Conservation (phyloP, 2,329 filamentous ascomycete genomes). For the Plenodomus biglobosus region DNA sequence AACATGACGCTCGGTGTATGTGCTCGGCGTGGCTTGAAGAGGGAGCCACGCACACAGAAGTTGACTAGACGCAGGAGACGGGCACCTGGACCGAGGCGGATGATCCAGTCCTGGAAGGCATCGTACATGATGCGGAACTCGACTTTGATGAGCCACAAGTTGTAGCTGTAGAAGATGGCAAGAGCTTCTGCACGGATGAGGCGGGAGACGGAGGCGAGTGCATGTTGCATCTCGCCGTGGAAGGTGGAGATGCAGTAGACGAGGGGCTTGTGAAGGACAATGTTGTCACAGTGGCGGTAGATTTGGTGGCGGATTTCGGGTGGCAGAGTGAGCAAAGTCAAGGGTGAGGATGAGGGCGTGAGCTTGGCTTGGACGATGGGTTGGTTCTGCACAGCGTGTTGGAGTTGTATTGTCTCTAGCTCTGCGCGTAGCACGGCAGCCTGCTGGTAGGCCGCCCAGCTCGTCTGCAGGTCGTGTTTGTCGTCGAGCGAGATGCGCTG, state of each 20-base stretch:
- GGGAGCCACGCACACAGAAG: constrained; percentile 35
- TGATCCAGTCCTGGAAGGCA: constrained; percentile 45
- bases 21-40: constrained; percentile 37
- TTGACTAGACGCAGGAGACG: constrained; percentile 34
- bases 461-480: constrained; percentile 17
- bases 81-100: constrained; percentile 37
- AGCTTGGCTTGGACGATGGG: constrained; percentile 8
- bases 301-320: constrained; percentile 43
- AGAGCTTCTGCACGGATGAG: constrained; percentile 42
- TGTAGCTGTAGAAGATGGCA: constrained; percentile 46
- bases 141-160: constrained; percentile 45
- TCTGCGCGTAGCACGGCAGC: constrained; percentile 8
- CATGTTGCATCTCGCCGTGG: constrained; percentile 41
- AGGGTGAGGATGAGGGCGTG: constrained; percentile 8
- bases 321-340: constrained; percentile 40
- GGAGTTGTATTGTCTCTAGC: constrained; percentile 10
- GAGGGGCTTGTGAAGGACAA: constrained; percentile 40
- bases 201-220: constrained; percentile 40
- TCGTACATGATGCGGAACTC: constrained; percentile 47
- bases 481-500: constrained; percentile 16
- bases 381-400: too few species aligned
- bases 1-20: constrained; percentile 24
- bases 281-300: constrained; percentile 41
- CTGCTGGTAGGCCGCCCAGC: constrained; percentile 24
- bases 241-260: constrained; percentile 47